Evolutionary conservation across 2,329 filamentous ascomycete genomes (phyloP).

Genomic region (Beauveria rudraprayagi): DNA sequence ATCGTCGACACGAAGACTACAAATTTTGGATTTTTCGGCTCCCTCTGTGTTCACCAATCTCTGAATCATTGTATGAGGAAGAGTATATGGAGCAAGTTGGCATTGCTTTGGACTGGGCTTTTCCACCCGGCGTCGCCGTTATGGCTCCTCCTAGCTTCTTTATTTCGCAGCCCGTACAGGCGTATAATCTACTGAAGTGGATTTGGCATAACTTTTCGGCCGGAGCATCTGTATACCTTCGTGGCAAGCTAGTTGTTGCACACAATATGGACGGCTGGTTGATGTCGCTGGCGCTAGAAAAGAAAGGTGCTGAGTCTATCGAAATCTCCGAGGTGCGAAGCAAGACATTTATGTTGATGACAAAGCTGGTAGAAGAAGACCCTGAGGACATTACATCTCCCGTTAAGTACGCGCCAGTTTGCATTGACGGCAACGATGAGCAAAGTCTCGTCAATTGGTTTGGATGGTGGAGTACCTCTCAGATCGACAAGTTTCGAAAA

Average conservation of each 20-base stretch:
- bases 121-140: slow-evolving; percentile 25
- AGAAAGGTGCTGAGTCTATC: slow-evolving; percentile 2
- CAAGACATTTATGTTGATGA: slow-evolving; percentile 6
- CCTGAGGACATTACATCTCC: slow-evolving; percentile 16
- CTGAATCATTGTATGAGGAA: slow-evolving; percentile 6
- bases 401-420: slow-evolving; percentile 37
- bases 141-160: slow-evolving; percentile 37
- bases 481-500: slow-evolving; percentile 42
- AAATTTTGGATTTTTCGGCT: slow-evolving; percentile 33
- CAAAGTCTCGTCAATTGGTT: slow-evolving; percentile 57
- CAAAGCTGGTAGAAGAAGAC: not conserved
- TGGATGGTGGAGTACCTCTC: slow-evolving; percentile 46
- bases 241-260: slow-evolving; percentile 23
- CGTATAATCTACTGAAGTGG: slow-evolving; percentile 29
- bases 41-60: not conserved
- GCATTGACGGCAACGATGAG: slow-evolving; percentile 51
- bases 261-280: slow-evolving; percentile 23
- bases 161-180: slow-evolving; percentile 27
- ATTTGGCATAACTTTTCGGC: slow-evolving; percentile 20
- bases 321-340: not conserved
- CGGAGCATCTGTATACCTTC: slow-evolving; percentile 8
- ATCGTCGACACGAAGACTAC: slow-evolving; percentile 18
- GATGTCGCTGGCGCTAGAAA: slow-evolving; percentile 19
- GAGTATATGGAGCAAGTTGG: slow-evolving; percentile 5
- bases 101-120: slow-evolving; percentile 22